phyloP scores from a whole-genome alignment of 1,284 basidiomycete species.

The Austroboletus olivaceoglutinosus region DNA sequence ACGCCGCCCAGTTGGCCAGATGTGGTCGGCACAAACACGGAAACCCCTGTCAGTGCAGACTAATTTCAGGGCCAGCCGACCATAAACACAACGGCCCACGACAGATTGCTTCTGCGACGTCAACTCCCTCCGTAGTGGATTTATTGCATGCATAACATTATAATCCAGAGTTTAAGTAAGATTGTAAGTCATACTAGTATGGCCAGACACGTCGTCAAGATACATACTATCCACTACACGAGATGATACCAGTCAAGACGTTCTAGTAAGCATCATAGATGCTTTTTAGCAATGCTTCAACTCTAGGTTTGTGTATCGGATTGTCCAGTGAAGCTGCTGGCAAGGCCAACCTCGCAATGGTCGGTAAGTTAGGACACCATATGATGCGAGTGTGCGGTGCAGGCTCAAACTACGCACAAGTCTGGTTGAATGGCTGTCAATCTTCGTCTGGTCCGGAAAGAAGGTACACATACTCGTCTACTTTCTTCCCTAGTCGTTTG shows the following conservation, averaged over 20 bases:
- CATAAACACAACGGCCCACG: too few species aligned
- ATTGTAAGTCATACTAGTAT: too few species aligned
- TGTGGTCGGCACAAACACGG: too few species aligned
- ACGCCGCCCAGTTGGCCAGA: too few species aligned
- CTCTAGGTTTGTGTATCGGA: conserved; percentile 33
- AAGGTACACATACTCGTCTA: conserved; percentile 46
- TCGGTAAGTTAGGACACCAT: conserved; percentile 56
- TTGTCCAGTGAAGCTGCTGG: conserved; percentile 41
- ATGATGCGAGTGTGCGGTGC: conserved; percentile 52
- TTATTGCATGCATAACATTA: too few species aligned
- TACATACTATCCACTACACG: too few species aligned
- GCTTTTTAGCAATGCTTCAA: conserved; percentile 47
- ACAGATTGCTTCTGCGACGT: too few species aligned
- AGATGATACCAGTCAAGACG: background rate
- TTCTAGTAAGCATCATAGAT: conserved; percentile 36
- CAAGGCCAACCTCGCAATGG: conserved; percentile 51
- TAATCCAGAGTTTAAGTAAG: too few species aligned
- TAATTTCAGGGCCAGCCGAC: too few species aligned
- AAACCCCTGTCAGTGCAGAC: too few species aligned
- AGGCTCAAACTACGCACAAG: conserved; percentile 60
- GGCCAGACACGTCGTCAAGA: too few species aligned
- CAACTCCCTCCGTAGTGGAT: too few species aligned
- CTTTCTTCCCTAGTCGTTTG: conserved; percentile 48
- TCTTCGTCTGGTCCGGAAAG: background rate
- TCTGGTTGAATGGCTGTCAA: conserved; percentile 28